Percentiles rank a stretch among this genome's conserved stretches.
phyloP scores from a whole-genome alignment of 2,329 filamentous ascomycete genomes.

The Leptographium lundbergii region DNA sequence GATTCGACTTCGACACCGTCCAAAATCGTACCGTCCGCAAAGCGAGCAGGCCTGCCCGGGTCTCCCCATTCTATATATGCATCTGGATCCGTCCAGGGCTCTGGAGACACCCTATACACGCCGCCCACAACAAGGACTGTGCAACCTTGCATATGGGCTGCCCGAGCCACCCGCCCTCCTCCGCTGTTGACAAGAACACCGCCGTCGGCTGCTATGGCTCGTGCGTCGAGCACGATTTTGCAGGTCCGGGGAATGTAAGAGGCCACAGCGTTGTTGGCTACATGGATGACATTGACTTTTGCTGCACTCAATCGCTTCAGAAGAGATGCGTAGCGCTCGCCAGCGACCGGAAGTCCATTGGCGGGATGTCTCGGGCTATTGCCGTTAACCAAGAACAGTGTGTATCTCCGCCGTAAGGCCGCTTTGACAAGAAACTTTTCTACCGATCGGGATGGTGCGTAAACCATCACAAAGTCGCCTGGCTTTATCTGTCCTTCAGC shows the following conservation, averaged over 20 bases:
- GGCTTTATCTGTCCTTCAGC: constrained; percentile 88
- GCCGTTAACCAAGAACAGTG: constrained; percentile 57
- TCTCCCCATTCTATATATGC: constrained; percentile 79
- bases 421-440: constrained; percentile 83
- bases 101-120: constrained; percentile 86
- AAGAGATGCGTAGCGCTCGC: constrained; percentile 38
- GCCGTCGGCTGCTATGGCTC: constrained; percentile 79
- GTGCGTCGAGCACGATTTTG: constrained; percentile 85
- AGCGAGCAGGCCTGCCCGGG: constrained; percentile 61
- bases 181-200: constrained; percentile 75
- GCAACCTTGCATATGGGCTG: constrained; percentile 68
- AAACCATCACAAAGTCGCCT: constrained; percentile 82
- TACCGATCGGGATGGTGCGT: constrained; percentile 75
- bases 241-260: constrained; percentile 92
- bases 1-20: constrained; percentile 67
- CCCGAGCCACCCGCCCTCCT: constrained; percentile 70
- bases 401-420: constrained; percentile 82
- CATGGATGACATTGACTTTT: constrained; percentile 71
- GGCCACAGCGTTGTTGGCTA: constrained; percentile 76
- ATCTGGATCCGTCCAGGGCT: constrained; percentile 74
- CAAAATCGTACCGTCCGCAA: constrained; percentile 68
- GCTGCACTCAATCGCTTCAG: constrained; percentile 65
- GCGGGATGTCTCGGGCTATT: constrained; percentile 16
- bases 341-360: not conserved
- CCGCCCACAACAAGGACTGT: constrained; percentile 83